Conservation (phyloP, 164 flowering plant species). For the Vitis rotundifolia region DNA sequence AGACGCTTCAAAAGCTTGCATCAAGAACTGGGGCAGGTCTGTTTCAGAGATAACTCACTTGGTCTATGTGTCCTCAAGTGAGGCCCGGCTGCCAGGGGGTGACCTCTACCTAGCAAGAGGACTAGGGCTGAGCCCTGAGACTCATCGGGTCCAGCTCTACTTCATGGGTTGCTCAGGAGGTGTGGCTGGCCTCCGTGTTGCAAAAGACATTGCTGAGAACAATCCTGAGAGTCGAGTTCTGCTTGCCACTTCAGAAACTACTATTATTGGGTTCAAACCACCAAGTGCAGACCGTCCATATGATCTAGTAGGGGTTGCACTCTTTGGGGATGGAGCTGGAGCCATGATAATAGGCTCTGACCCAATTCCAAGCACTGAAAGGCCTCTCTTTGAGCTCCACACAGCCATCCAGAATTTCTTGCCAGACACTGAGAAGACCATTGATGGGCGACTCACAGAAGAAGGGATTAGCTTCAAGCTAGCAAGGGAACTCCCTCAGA, state of each 20-base stretch:
- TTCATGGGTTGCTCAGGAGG: conserved; percentile 97
- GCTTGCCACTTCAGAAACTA: conserved; percentile 85
- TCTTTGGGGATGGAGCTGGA: conserved; percentile 96
- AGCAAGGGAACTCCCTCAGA: conserved; percentile 79
- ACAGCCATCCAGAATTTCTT: conserved; percentile 75
- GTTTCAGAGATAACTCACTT: conserved; percentile 81
- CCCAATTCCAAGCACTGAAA: conserved; percentile 46
- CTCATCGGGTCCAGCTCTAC: conserved; percentile 71
- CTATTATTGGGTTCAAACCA: conserved; percentile 91
- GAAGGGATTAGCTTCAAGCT: conserved; percentile 89
- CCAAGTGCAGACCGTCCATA: conserved; percentile 76
- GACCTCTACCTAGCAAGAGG: conserved; percentile 88
- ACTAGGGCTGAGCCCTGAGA: conserved; percentile 76
- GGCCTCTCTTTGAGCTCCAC: conserved; percentile 78
- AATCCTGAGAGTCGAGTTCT: conserved; percentile 86
- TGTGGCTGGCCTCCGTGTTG: conserved; percentile 89
- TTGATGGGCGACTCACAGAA: conserved; percentile 80
- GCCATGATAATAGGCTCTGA: conserved; percentile 83
- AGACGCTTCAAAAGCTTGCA: conserved; percentile 78
- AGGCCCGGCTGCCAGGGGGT: conserved; percentile 89
- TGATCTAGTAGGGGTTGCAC: conserved; percentile 86
- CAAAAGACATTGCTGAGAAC: conserved; percentile 94
- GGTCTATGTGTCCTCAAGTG: conserved; percentile 92
- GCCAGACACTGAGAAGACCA: conserved; percentile 76
- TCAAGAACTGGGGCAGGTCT: conserved; percentile 83